Base-by-base conservation (phyloP, 805 yeast species). In the Kuraishia hungarica region DNA sequence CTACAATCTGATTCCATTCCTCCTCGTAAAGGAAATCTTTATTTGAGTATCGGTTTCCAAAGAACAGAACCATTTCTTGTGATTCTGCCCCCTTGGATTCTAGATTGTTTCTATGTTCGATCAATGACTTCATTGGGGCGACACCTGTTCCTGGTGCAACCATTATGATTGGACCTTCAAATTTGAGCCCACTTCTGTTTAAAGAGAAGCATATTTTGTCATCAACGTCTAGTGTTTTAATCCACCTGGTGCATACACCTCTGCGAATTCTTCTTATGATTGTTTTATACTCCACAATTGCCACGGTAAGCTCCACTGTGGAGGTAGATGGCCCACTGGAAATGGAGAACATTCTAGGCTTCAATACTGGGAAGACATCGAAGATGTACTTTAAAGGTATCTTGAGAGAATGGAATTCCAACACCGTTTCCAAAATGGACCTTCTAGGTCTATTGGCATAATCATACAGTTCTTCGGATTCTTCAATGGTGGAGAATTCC, bases 131-230 rank as follows among this genome's bases (percentile, higher is more conserved):
- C 79, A 93, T 83, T 1, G 99, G 99, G 0, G 99, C 99, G 11
- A 94, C 75, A 1, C 99, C 99, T 0, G 98, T 96, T 2, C 99
- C 99, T 0, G 99, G 96, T 1, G 93, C 86, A 2, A 93, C 77
- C 79, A 93, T 73, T 2, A 94, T 70, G 24, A 87, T 70, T 2
- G 59, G 28, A 66, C 50, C 56, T 15, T 48, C 57, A 15, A 78
- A 70, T 48, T 68, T 68, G 50, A 83, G 59, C 15, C 73, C 67
- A 58, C 84, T 80, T 29, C 69, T 66, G 55, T 79, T 77, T 8
- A 86, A 58, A 24, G 81, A 77, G 58, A 80, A 83, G 15, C 80
- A 69, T 1, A 92, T 63, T 6, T 68, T 58, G 58, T 82, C 87
- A 1, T 81, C 82, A 0, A 56, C 62, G 0, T 64, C 51, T 28